phyloP scores from a whole-genome alignment of 805 yeast species.

The Henningerozyma blattae region DNA sequence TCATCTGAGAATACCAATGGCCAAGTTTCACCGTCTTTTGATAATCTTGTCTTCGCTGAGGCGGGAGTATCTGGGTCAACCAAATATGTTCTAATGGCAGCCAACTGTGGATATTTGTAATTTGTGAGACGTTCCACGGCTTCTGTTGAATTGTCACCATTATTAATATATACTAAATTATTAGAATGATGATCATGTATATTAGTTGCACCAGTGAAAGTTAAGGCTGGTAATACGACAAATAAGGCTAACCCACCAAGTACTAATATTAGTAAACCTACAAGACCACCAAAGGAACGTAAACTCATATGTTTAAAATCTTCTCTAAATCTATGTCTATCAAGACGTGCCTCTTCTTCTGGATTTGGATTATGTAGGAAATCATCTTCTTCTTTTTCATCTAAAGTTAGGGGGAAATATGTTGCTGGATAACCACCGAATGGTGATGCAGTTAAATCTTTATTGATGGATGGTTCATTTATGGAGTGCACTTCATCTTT shows the following conservation, averaged over 20 bases:
- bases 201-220: conserved; percentile 59
- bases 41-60: conserved; percentile 35
- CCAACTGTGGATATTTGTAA: conserved; percentile 38
- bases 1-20: conserved; percentile 79
- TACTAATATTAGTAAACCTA: conserved; percentile 47
- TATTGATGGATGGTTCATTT: conserved; percentile 2
- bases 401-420: conserved; percentile 79
- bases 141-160: conserved; percentile 8
- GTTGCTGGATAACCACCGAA: conserved; percentile 96
- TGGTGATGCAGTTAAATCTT: conserved; percentile 48
- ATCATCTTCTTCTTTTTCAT: conserved; percentile 92
- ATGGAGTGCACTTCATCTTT: not conserved
- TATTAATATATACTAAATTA: not conserved
- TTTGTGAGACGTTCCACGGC: conserved; percentile 33
- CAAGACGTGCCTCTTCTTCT: conserved; percentile 77
- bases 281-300: conserved; percentile 46
- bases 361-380: conserved; percentile 95
- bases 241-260: conserved; percentile 58
- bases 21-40: conserved; percentile 58
- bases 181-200: conserved; percentile 10
- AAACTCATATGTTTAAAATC: conserved; percentile 59
- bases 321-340: conserved; percentile 50
- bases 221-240: conserved; percentile 70
- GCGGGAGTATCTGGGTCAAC: conserved; percentile 56
- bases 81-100: conserved; percentile 39